A percentile compares a stretch with the other conserved stretches of the same genome.
Evolutionary conservation across 345 rosid genomes (phyloP).

Genomic region (Anacardium occidentale): DNA sequence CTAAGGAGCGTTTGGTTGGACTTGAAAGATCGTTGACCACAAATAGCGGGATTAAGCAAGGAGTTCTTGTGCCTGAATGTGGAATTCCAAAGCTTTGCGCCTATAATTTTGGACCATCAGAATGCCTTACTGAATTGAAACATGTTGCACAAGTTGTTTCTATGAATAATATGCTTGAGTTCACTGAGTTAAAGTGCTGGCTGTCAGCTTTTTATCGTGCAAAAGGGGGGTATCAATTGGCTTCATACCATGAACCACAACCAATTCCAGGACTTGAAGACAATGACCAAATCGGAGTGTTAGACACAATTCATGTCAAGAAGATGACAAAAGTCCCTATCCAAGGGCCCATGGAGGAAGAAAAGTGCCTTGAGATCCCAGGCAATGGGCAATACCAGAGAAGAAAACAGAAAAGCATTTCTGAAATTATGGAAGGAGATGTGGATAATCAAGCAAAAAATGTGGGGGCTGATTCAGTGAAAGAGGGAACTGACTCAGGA

Average conservation of each 20-base stretch:
- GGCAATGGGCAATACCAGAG: slow-evolving; percentile 41
- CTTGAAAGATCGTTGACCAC: slow-evolving; percentile 37
- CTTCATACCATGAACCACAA: slow-evolving; percentile 45
- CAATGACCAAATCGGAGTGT: slow-evolving; percentile 28
- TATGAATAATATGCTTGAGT: slow-evolving; percentile 43
- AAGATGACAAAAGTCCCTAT: slow-evolving; percentile 30
- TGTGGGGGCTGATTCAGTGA: slow-evolving; percentile 23
- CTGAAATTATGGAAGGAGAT: slow-evolving; percentile 61
- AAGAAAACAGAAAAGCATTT: slow-evolving; percentile 83
- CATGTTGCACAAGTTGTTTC: slow-evolving; percentile 38
- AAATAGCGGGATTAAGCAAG: slow-evolving; percentile 74
- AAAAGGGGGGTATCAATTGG: slow-evolving; percentile 48
- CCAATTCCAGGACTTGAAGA: slow-evolving; percentile 74
- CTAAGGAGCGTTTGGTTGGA: slow-evolving; percentile 31
- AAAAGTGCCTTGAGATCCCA: slow-evolving; percentile 38
- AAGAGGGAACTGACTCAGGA: slow-evolving; percentile 17
- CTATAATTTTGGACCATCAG: slow-evolving; percentile 45
- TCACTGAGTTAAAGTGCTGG: slow-evolving; percentile 53
- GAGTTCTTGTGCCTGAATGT: slow-evolving; percentile 57
- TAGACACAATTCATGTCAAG: slow-evolving; percentile 22
- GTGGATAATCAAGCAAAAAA: slow-evolving; percentile 27
- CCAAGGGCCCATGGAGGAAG: slow-evolving; percentile 47
- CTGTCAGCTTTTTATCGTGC: slow-evolving; percentile 65
- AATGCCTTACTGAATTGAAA: slow-evolving; percentile 50
- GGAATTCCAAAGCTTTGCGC: slow-evolving; percentile 49